Evolutionary conservation across 257 asterid species (phyloP).

Genomic region (Solanum lycopersicoides): DNA sequence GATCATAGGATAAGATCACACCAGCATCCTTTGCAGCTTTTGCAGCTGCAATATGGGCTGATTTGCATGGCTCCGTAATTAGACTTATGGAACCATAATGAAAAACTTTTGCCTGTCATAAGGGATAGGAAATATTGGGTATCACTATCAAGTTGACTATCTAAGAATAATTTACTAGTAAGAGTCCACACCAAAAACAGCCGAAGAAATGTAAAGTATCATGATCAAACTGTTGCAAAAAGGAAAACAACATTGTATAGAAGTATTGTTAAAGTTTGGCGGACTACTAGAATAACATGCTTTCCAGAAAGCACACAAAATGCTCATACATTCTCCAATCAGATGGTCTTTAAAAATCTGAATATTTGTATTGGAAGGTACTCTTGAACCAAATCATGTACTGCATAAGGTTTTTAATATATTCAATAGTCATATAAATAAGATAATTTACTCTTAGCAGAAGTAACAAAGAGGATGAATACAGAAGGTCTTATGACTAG

Average conservation of each 20-base stretch:
- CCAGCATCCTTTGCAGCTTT: slow-evolving; percentile 93
- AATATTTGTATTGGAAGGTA: neutral
- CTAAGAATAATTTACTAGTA: neutral
- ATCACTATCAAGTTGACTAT: neutral
- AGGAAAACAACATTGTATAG: neutral
- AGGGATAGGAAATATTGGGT: neutral
- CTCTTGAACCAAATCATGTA: neutral
- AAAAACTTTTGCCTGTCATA: slow-evolving; percentile 75
- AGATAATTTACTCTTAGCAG: neutral
- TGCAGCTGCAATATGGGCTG: slow-evolving; percentile 86
- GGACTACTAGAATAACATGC: too few species aligned
- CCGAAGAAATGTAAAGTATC: neutral
- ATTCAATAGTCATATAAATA: neutral
- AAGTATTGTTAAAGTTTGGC: neutral
- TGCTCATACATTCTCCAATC: neutral
- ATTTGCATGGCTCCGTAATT: slow-evolving; percentile 93
- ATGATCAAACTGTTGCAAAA: neutral
- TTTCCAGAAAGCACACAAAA: neutral
- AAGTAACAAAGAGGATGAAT: neutral
- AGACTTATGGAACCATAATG: slow-evolving; percentile 89
- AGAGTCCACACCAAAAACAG: neutral
- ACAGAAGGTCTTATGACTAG: neutral
- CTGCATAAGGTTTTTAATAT: neutral
- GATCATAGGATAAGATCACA: slow-evolving; percentile 86
- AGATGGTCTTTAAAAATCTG: neutral